Percentiles rank a stretch among this genome's conserved stretches.
Conservation (phyloP, 768 basidiomycete species). For the Lentinula sp. region DNA sequence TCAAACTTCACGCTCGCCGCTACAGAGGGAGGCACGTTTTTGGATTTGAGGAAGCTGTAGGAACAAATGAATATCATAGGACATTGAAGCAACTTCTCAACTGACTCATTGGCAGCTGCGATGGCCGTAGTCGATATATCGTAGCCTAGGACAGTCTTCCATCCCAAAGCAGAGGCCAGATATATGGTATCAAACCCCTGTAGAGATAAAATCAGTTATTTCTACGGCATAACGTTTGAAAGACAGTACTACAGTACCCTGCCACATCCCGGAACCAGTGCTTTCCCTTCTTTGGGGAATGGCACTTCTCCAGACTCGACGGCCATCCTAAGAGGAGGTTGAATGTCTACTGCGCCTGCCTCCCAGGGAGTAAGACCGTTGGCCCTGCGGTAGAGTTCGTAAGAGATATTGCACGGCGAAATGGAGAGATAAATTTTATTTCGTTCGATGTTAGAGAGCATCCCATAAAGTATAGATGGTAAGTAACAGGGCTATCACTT, state of each 20-base stretch:
- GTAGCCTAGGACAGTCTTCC: slow-evolving; percentile 41
- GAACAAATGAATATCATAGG: neutral
- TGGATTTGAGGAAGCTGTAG: neutral
- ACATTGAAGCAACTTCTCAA: slow-evolving; percentile 4
- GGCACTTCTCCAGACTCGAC: slow-evolving; percentile 38
- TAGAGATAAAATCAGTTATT: neutral
- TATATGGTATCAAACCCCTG: slow-evolving; percentile 59
- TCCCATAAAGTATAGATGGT: neutral
- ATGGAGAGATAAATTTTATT: too few species aligned
- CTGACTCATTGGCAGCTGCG: slow-evolving; percentile 35
- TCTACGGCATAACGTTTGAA: neutral
- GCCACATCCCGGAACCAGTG: slow-evolving; percentile 57
- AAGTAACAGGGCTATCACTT: neutral
- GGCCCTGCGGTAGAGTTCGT: neutral
- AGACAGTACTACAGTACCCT: slow-evolving; percentile 16
- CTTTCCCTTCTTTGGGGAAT: slow-evolving; percentile 34
- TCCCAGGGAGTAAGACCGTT: slow-evolving; percentile 58
- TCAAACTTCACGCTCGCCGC: slow-evolving; percentile 32
- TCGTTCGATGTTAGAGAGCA: too few species aligned
- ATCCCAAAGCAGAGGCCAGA: slow-evolving; percentile 38
- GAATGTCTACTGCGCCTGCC: slow-evolving; percentile 29
- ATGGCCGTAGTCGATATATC: slow-evolving; percentile 57
- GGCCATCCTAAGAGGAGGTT: slow-evolving; percentile 50
- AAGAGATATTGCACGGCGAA: neutral
- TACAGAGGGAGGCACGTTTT: slow-evolving; percentile 11